Conservation (phyloP, 2,329 filamentous ascomycete species). For the Apiospora saccharicola region DNA sequence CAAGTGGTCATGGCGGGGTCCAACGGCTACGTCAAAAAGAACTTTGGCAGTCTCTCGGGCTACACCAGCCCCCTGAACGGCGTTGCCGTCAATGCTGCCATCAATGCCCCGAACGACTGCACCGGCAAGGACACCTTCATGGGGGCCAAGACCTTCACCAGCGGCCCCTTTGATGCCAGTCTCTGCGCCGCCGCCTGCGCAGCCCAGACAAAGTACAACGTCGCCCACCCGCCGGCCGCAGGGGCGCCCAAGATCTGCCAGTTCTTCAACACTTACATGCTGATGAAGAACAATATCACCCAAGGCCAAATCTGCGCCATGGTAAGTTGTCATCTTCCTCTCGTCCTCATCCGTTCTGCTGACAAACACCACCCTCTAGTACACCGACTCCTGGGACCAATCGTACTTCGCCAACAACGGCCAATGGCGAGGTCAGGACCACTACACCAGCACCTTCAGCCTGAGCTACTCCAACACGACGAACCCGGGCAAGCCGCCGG, state of each 20-base stretch:
- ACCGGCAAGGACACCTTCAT: conserved; percentile 40
- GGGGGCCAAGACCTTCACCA: conserved; percentile 40
- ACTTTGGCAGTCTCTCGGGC: conserved; percentile 30
- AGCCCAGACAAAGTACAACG: conserved; percentile 39
- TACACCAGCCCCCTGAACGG: conserved; percentile 30
- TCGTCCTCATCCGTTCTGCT: too few species aligned
- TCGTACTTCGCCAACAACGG: conserved; percentile 27
- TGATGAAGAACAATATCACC: conserved; percentile 41
- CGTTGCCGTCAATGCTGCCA: conserved; percentile 36
- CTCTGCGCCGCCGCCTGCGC: conserved; percentile 41
- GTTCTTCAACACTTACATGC: conserved; percentile 37
- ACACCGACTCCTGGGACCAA: conserved; percentile 32
- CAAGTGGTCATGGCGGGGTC: conserved; percentile 50
- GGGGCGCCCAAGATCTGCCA: conserved; percentile 37
- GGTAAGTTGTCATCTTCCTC: too few species aligned
- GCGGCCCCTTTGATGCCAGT: conserved; percentile 36
- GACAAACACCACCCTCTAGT: background rate
- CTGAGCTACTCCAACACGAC: conserved; percentile 35
- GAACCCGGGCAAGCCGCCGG: conserved; percentile 27
- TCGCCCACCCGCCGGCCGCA: conserved; percentile 32
- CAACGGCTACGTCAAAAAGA: conserved; percentile 45
- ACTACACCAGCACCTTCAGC: conserved; percentile 39
- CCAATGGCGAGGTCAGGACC: conserved; percentile 38
- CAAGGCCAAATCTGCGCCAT: conserved; percentile 33
- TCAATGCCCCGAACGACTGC: conserved; percentile 39